Evolutionary conservation across 2,329 filamentous ascomycete species (phyloP), one percentile per base, ranked within the genome.

Genomic region (Ophioceras dolichostomum): DNA sequence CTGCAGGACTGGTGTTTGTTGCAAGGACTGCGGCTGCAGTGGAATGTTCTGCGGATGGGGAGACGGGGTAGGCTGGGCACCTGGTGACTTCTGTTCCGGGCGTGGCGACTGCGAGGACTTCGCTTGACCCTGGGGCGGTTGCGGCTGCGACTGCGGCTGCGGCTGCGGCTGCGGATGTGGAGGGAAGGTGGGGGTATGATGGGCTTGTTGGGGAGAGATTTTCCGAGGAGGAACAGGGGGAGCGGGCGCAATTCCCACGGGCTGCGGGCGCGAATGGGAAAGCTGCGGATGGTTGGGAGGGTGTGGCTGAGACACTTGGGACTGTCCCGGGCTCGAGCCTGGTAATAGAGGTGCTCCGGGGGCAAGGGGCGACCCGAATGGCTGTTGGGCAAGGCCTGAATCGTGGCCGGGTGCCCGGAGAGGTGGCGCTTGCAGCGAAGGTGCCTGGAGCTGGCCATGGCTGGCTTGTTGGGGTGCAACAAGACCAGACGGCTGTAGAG

Each of bases 391-490:
- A n/a, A n/a, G n/a, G n/a, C n/a, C n/a, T n/a, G n/a, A n/a, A n/a
- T n/a, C n/a, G n/a, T n/a, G n/a, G n/a, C n/a, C n/a, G n/a, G n/a
- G n/a, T n/a, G n/a, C n/a, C n/a, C n/a, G n/a, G n/a, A n/a, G n/a
- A n/a, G n/a, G n/a, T n/a, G n/a, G n/a, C n/a, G n/a, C n/a, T n/a
- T n/a, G n/a, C n/a, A 20, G n/a, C 10, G 19, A 18, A 10, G 29
- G 29, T 10, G 29, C 20, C 5, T 37, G 36, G 8, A 31, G 36
- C 21, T 37, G 47, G 47, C 9, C 52, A 47, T 39, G 55, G 47
- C 30, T 50, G 53, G 51, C 50, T 37, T 56, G 50, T 37, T 62
- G 62, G 32, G 59, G 55, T 16, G 54, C 53, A 16, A 52, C 52
- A 30, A 57, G 47, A 4, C 54, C 50, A 24, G 52, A 50, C 16